Evolutionary conservation across 2,329 filamentous ascomycete species (phyloP).

Genomic region (Sporothrix curviconia): DNA sequence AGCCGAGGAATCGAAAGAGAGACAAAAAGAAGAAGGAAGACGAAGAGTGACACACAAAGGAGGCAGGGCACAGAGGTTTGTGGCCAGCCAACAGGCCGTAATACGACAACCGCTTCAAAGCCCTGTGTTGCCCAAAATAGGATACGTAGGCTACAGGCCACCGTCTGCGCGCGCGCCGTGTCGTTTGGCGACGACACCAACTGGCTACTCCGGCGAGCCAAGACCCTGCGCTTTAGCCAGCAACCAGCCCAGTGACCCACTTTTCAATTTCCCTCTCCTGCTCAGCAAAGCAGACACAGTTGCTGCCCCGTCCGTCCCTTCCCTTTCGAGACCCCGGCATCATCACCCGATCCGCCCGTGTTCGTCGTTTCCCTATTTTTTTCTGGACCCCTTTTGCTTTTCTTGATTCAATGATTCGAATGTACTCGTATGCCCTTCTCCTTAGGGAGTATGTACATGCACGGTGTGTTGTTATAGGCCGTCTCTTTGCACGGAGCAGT

Average conservation of each 20-base stretch:
- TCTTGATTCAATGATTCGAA: background rate
- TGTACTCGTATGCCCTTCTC: no score
- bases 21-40: background rate
- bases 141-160: no score
- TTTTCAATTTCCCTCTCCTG: constrained; percentile 10
- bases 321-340: constrained; percentile 20
- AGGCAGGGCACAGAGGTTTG: background rate
- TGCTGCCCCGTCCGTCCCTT: constrained; percentile 15
- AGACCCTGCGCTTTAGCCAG: constrained; percentile 4
- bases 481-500: no score
- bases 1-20: background rate
- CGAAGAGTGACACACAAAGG: background rate
- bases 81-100: background rate
- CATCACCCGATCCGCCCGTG: constrained; percentile 24
- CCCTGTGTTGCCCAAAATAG: constrained; percentile 5
- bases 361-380: constrained; percentile 9
- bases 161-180: background rate
- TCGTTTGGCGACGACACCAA: constrained; percentile 3
- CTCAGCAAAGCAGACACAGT: no score
- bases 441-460: no score
- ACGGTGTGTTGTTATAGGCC: no score
- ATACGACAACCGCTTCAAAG: constrained; percentile 3
- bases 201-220: constrained; percentile 3
- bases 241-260: background rate
- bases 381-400: background rate